Conservation (phyloP, 1,284 basidiomycete genomes). For the Ceratobasidium sp. region DNA sequence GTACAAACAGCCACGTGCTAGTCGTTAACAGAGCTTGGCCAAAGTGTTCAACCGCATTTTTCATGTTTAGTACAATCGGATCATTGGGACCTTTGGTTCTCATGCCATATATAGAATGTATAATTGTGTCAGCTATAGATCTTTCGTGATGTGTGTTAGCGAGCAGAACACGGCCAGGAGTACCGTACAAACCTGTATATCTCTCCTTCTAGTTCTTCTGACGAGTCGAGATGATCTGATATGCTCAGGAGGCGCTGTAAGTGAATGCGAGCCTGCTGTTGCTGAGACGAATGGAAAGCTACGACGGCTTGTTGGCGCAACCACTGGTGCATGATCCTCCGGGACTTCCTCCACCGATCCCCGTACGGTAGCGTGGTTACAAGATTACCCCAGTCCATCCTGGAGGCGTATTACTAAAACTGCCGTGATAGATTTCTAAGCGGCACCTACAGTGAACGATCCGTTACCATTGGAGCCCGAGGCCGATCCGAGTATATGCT, state of each 20-base stretch:
- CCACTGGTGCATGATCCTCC: conserved; percentile 13
- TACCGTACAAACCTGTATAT: conserved; percentile 9
- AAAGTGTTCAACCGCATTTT: conserved; percentile 1
- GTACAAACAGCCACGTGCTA: neutral
- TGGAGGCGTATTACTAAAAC: neutral
- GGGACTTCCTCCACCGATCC: conserved; percentile 30
- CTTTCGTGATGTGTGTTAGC: neutral
- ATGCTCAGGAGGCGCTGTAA: conserved; percentile 13
- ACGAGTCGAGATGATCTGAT: neutral
- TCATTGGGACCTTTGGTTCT: conserved; percentile 7
- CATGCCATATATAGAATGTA: conserved; percentile 38
- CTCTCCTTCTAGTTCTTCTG: conserved; percentile 17
- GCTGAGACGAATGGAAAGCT: conserved; percentile 14
- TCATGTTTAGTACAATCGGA: conserved; percentile 12
- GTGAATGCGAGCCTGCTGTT: neutral
- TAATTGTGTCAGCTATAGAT: neutral
- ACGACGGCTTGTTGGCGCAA: conserved; percentile 2
- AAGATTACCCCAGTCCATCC: conserved; percentile 12
- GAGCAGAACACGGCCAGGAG: too few relatives aligned
- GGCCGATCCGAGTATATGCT: conserved; percentile 20
- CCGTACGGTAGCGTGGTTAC: neutral
- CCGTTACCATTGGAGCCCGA: neutral
- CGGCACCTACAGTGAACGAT: conserved; percentile 2
- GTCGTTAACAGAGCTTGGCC: conserved; percentile 13
- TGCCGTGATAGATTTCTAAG: neutral